phyloP scores from a whole-genome alignment of 257 asterid species.

The Misopates orontium region DNA sequence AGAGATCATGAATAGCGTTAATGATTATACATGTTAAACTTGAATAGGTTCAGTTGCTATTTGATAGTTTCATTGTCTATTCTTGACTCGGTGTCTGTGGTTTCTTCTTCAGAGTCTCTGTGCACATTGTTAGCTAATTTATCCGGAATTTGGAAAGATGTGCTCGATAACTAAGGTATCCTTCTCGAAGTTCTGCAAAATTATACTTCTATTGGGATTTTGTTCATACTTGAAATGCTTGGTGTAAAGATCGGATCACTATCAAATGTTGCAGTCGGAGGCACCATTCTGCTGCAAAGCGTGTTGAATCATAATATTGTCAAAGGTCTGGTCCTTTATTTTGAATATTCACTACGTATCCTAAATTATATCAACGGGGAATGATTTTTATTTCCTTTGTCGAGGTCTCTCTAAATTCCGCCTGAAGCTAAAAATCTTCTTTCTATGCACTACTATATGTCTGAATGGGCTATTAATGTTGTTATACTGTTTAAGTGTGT shows the following conservation, averaged over 20 bases:
- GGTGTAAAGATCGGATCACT: slow-evolving; percentile 1
- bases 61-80: slow-evolving; percentile 8
- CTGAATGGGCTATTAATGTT: no score
- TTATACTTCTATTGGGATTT: slow-evolving; percentile 6
- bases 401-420: no score
- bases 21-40: slow-evolving; percentile 2
- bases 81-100: slow-evolving; percentile 13
- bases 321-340: slow-evolving; percentile 31
- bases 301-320: slow-evolving; percentile 28
- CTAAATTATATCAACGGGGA: no score
- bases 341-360: slow-evolving; percentile 20
- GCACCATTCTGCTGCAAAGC: slow-evolving; percentile 17
- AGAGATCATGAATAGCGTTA: background rate
- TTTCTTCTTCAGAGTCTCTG: slow-evolving; percentile 34
- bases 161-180: slow-evolving; percentile 28
- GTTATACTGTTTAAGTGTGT: no score
- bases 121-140: slow-evolving; percentile 27
- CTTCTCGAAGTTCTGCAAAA: slow-evolving; percentile 20
- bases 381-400: no score
- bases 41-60: background rate
- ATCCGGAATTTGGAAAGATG: slow-evolving; percentile 52
- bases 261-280: slow-evolving; percentile 21
- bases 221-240: slow-evolving; percentile 24
- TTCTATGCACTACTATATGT: no score
- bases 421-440: no score